Base-by-base conservation (phyloP, 2,329 filamentous ascomycete genomes). In the Beauveria sp. region DNA sequence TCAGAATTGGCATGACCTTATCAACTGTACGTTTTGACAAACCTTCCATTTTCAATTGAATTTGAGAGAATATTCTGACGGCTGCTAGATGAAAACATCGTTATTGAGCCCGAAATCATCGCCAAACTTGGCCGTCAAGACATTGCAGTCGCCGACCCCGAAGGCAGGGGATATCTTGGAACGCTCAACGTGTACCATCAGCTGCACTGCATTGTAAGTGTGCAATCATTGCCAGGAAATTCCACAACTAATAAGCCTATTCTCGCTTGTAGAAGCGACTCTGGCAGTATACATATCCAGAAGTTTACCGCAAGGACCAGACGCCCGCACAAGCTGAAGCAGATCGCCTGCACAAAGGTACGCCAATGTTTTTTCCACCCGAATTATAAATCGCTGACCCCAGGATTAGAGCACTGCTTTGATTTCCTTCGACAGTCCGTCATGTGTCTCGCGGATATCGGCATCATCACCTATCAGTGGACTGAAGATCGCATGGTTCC, bases 141-240 rank as follows among this genome's bases (percentile, higher is more conserved):
- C 26, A 59, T 62, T 34, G 54, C 54, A 4, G 49, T 62, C 38
- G 48, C 61, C 8, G 61, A 53, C 26, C 54, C 61, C 12, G 61
- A 59, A 14, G 56, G 54, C 5, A 34, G 54, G 6, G 55, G 50
- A 9, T 61, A 61, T 20, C 57, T 64, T 40, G 60, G 54, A 18
- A 63, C 60, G 5, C 50, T 64, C 14, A 64, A 63, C 60, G 62
- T 64, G 14, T 64, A 62, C 28, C 62, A 64, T 26, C 50, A 64
- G 40, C 62, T 64, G 14, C 62, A 64, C 22, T 64, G 62, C 40
- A 58, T 64, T 34, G 62, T 64, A 34, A 34, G 59, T 61, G 12
- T 34, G 4, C 3, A 20, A 5, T 18, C 8, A 8, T 20, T 7
- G 1, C 24, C 16, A 7, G 10, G 3, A 5, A 7, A 2, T 28